Percentiles rank a stretch among this genome's conserved stretches.
Conservation (phyloP, 2,329 filamentous ascomycete genomes). For the Paracoccidioides brasiliensis region DNA sequence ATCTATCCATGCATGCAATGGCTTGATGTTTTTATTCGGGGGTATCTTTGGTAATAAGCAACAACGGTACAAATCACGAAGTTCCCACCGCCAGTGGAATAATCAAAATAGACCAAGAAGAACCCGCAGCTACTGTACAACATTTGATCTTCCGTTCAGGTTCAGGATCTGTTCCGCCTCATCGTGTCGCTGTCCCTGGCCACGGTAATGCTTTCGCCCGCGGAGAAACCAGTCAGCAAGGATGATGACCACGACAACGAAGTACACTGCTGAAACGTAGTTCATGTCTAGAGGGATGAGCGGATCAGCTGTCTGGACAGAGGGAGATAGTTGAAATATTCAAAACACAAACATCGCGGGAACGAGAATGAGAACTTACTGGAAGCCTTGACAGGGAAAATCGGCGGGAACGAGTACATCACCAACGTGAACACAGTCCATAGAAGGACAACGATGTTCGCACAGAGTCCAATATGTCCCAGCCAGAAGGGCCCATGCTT, state of each 20-base stretch:
- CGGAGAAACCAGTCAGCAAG: conserved; percentile 24
- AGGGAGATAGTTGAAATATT: neutral
- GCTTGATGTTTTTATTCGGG: too few species aligned
- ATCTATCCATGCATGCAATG: too few species aligned
- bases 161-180: conserved; percentile 10
- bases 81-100: too few species aligned
- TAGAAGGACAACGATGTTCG: conserved; percentile 32
- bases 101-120: too few species aligned
- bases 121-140: neutral
- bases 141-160: neutral
- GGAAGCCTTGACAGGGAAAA: conserved; percentile 21
- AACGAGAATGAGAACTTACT: conserved; percentile 19
- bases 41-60: too few species aligned
- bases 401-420: conserved; percentile 33
- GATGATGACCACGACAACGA: conserved; percentile 23
- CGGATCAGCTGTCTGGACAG: neutral
- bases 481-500: conserved; percentile 37
- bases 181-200: conserved; percentile 15
- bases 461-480: conserved; percentile 29
- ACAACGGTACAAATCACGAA: too few species aligned
- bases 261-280: conserved; percentile 30
- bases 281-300: conserved; percentile 25
- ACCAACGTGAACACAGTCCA: conserved; percentile 39
- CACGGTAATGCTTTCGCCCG: conserved; percentile 19
- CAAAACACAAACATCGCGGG: neutral